Evolutionary conservation across 306 rosid genomes (phyloP).

Genomic region (Quercus agrifolia): DNA sequence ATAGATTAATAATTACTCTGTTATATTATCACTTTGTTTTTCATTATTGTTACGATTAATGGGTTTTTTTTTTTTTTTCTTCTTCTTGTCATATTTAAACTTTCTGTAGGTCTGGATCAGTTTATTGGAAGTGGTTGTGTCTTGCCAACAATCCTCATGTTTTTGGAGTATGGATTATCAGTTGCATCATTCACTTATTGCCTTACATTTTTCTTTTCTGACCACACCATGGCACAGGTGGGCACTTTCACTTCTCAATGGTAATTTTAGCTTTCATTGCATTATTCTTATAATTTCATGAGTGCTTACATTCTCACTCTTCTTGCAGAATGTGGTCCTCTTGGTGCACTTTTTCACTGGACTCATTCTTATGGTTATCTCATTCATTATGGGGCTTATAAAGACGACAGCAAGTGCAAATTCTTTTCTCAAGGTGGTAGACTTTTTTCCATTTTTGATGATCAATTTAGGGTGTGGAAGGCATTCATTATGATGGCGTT

Average conservation of each 20-base stretch:
- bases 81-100: background rate
- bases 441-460: constrained; percentile 10
- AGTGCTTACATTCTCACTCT: constrained; percentile 25
- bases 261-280: background rate
- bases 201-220: constrained; percentile 87
- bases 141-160: constrained; percentile 62
- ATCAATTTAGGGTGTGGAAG: background rate
- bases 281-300: constrained; percentile 7
- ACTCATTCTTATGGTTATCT: constrained; percentile 86
- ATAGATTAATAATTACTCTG: background rate
- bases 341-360: constrained; percentile 85
- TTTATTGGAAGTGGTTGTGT: constrained; percentile 83
- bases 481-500: background rate
- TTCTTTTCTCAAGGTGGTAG: constrained; percentile 81
- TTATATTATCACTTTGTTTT: background rate
- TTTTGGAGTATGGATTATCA: constrained; percentile 87
- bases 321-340: constrained; percentile 84
- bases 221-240: constrained; percentile 95
- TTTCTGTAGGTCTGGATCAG: constrained; percentile 75
- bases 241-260: constrained; percentile 18
- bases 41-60: constrained; percentile 1
- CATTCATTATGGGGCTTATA: constrained; percentile 87
- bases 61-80: constrained; percentile 10
- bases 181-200: constrained; percentile 90
- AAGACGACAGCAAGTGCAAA: constrained; percentile 63